Evolutionary conservation across 2,329 filamentous ascomycete species (phyloP), one percentile per base, ranked within the genome.

Genomic region (Aureobasidium musti): DNA sequence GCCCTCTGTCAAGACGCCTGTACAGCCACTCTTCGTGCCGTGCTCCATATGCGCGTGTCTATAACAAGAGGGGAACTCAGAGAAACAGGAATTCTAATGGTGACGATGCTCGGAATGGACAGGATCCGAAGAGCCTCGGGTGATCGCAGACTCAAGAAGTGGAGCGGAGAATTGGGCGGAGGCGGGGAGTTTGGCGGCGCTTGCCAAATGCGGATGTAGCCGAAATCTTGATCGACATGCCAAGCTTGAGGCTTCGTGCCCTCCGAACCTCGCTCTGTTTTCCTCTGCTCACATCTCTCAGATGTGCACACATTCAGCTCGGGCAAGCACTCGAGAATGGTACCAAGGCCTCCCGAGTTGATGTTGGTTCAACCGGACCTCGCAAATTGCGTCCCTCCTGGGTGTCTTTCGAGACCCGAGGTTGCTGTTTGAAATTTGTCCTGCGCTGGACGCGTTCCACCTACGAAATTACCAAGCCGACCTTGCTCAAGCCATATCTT

Each of bases 221-320:
- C 54, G 37, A 57, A 57, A 57, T 28, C 54, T 30, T 21, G 54
- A 57, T 57, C 54, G 37, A 57, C 54, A 14, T 23, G 37, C 54
- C 54, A 43, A 57, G 54, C 23, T 26, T 28, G 26, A 30, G 8
- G 14, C 2, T 6, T 37, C n/a, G 1, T 33, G 23, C 0, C 23
- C 14, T 41, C 23, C 26, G 23, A 5, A 17, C 54, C 17, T 28
- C 10, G 1, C 17, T 43, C 14, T 43, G 37, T 30, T 11, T 23
- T 57, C 17, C 35, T 39, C 21, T 5, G 30, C 30, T 54, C 30
- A 10, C 13, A 26, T 41, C 19, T 30, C 35, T 26, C 35, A 6
- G 30, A 54, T 23, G 1, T 14, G 19, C 52, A 19, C 10, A n/a
- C 6, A 2, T 33, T 33, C 2, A 33, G n/a, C n/a, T n/a, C n/a